These are phyloP conservation scores for Paraurostyla sp. DNA, from an alignment of 73 alveolate genomes.

Conservation along the genomic window DNA sequence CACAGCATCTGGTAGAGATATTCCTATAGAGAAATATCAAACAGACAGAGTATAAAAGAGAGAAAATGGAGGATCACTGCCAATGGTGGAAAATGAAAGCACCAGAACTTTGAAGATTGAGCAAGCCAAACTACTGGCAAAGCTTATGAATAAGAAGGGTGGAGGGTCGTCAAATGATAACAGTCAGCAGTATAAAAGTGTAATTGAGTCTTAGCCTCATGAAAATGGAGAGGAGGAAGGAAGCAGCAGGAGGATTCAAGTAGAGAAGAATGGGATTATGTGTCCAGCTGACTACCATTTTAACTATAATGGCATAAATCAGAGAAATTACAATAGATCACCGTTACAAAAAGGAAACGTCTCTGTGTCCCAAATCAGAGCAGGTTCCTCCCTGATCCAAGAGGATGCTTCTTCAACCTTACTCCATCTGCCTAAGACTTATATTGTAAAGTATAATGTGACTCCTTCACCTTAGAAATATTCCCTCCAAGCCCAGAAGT, in stretches of 20 bases:
- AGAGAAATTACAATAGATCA: background rate
- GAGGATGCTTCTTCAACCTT: background rate
- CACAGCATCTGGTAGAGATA: too few relatives aligned
- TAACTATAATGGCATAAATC: background rate
- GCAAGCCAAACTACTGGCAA: background rate
- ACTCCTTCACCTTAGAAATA: background rate
- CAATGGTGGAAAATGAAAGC: background rate
- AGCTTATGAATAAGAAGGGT: background rate
- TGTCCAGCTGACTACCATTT: background rate
- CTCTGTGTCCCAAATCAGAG: background rate
- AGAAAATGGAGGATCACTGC: background rate
- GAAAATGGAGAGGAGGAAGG: background rate
- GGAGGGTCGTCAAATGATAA: background rate
- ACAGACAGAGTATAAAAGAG: background rate
- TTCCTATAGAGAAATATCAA: too few relatives aligned
- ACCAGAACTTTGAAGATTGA: background rate
- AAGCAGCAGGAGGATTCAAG: background rate
- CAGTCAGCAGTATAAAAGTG: background rate
- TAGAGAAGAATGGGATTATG: background rate
- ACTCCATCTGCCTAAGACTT: background rate
- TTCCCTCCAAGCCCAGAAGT: background rate
- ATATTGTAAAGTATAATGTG: constrained; percentile 2
- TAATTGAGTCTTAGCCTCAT: background rate
- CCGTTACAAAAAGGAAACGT: background rate
- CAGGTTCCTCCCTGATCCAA: background rate